Percentiles rank a stretch among this genome's conserved stretches.
Conservation (phyloP, 1,139 yeast species). For the Geotrichum phurueaensis region DNA sequence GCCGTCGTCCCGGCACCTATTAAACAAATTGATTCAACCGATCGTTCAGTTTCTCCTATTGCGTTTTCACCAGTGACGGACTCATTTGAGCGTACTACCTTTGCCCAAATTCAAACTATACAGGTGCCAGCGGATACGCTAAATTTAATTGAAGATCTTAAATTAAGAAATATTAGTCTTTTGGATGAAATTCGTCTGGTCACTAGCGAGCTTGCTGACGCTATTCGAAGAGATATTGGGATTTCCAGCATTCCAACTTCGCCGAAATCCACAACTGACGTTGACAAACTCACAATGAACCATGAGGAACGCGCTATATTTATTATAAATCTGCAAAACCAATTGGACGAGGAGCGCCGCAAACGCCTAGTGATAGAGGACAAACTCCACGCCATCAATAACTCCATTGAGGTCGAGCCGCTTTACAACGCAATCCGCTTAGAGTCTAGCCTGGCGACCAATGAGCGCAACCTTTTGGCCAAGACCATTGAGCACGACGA, state of each 20-base stretch:
- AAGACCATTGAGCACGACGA: constrained; percentile 25
- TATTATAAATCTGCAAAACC: constrained; percentile 28
- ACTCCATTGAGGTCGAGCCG: constrained; percentile 1
- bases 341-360: constrained; percentile 34
- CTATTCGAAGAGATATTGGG: constrained; percentile 35
- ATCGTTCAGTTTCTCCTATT: neutral
- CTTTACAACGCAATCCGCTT: constrained; percentile 19
- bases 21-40: neutral
- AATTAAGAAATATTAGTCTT: constrained; percentile 16
- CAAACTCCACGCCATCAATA: constrained; percentile 1
- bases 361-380: constrained; percentile 30
- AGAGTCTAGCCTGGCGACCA: constrained; percentile 25
- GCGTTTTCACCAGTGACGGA: neutral
- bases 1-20: neutral
- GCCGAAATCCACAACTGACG: neutral
- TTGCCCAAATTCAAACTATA: neutral
- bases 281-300: constrained; percentile 8
- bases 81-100: neutral
- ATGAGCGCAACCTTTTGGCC: constrained; percentile 23
- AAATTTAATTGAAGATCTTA: constrained; percentile 6
- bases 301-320: constrained; percentile 23
- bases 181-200: constrained; percentile 35
- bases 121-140: constrained; percentile 4
- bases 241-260: constrained; percentile 17
- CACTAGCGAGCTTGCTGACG: constrained; percentile 37